These are phyloP conservation scores for Pythium coloratum DNA, from an alignment of 352 stramenopile species.

Conservation along the genomic window DNA sequence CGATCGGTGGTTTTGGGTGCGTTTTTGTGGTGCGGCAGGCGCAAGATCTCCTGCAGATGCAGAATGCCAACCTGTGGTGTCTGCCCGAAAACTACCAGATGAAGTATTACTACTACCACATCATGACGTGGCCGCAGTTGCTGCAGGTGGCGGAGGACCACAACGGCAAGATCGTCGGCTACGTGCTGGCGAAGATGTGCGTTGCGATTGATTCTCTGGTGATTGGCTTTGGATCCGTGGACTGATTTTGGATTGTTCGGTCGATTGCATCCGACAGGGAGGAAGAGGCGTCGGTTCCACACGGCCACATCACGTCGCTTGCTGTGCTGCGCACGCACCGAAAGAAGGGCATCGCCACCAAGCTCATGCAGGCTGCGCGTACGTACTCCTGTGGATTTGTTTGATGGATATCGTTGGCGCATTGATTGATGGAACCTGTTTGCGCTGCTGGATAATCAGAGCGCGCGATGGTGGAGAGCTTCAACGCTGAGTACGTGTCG, in stretches of 20 bases:
- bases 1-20: not conserved
- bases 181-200: slow-evolving; percentile 99
- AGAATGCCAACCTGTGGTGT: slow-evolving; percentile 99
- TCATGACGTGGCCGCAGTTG: slow-evolving; percentile 98
- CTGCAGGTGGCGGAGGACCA: slow-evolving; percentile 98
- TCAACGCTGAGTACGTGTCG: slow-evolving; percentile 98
- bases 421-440: not conserved
- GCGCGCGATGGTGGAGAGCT: slow-evolving; percentile 96
- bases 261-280: slow-evolving; percentile 18
- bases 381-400: slow-evolving; percentile 23
- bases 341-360: slow-evolving; percentile 97
- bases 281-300: slow-evolving; percentile 32
- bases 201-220: slow-evolving; percentile 7
- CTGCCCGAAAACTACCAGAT: slow-evolving; percentile 99
- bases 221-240: not conserved
- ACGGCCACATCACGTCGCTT: slow-evolving; percentile 99
- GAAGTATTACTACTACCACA: slow-evolving; percentile 99
- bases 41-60: slow-evolving; percentile 97
- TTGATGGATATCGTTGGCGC: not conserved
- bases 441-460: slow-evolving; percentile 40
- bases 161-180: slow-evolving; percentile 98
- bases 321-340: slow-evolving; percentile 96
- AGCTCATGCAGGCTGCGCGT: slow-evolving; percentile 96
- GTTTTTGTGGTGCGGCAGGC: slow-evolving; percentile 39
- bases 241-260: slow-evolving; percentile 2